phyloP scores from a whole-genome alignment of 2,329 filamentous ascomycete species.

The Aspergillus clavatus region DNA sequence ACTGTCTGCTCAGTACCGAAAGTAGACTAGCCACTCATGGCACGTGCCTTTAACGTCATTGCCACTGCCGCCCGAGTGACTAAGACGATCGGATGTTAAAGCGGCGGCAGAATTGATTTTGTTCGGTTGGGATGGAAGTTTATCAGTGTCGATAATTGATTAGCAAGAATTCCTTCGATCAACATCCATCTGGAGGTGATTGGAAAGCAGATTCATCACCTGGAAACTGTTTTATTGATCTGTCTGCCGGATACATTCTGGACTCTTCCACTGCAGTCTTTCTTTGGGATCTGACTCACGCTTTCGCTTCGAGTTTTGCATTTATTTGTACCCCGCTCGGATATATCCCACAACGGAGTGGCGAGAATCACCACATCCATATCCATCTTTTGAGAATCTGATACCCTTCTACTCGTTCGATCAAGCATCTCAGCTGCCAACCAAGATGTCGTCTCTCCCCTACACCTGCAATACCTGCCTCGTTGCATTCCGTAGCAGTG shows the following conservation, averaged over 20 bases:
- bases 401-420: background rate
- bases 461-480: conserved; percentile 99
- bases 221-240: background rate
- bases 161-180: conserved; percentile 1
- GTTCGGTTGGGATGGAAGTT: conserved; percentile 6
- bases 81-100: too few relatives aligned
- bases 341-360: conserved; percentile 1
- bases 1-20: background rate
- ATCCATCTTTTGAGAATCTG: conserved; percentile 10
- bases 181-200: background rate
- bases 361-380: conserved; percentile 28
- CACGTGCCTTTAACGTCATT: conserved; percentile 17
- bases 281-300: background rate
- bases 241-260: too few relatives aligned
- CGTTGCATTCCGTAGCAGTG: conserved; percentile 90
- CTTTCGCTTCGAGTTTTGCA: background rate
- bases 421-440: conserved; percentile 7
- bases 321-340: conserved; percentile 18
- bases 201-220: background rate
- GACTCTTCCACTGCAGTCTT: background rate
- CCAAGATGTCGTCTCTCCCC: conserved; percentile 60
- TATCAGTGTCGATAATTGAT: conserved; percentile 13
- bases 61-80: too few relatives aligned
- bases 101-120: conserved; percentile 15
- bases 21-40: background rate